Conservation (phyloP, 257 asterid genomes). For the Misopates orontium region DNA sequence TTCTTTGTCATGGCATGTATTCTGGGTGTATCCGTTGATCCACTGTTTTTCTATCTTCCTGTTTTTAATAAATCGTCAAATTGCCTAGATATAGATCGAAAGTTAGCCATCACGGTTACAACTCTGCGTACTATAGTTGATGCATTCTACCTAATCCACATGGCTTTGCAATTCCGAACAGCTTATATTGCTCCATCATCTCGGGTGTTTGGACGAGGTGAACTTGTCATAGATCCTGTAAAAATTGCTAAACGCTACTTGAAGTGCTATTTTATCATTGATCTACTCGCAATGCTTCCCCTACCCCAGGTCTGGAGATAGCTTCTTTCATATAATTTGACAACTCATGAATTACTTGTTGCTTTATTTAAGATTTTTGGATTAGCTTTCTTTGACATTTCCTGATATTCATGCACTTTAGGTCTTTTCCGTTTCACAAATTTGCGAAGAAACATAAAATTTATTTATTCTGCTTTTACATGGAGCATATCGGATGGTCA, state of each 20-base stretch:
- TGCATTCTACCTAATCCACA: constrained; percentile 83
- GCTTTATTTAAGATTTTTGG: not conserved
- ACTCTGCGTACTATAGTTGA: constrained; percentile 79
- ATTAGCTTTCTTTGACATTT: too few species aligned
- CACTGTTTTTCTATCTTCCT: constrained; percentile 92
- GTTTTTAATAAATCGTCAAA: constrained; percentile 58
- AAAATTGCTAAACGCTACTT: constrained; percentile 89
- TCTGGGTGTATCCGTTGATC: constrained; percentile 88
- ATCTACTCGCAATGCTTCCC: constrained; percentile 88
- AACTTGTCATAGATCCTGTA: constrained; percentile 88
- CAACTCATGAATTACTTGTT: not conserved
- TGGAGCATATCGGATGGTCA: too few species aligned
- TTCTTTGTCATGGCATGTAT: constrained; percentile 85
- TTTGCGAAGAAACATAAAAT: too few species aligned
- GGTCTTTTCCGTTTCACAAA: not conserved
- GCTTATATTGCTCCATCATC: constrained; percentile 98
- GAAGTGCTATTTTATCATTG: constrained; percentile 77
- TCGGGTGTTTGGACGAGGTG: constrained; percentile 98
- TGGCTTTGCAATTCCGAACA: constrained; percentile 94
- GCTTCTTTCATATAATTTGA: constrained; percentile 8
- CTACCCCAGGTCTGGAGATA: constrained; percentile 79
- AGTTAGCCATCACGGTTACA: constrained; percentile 76
- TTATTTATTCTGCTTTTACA: too few species aligned
- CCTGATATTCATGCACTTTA: too few species aligned
- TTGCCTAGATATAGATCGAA: constrained; percentile 82